Conservation (phyloP, 768 basidiomycete genomes). For the Xerocomus brunneocitrinus region DNA sequence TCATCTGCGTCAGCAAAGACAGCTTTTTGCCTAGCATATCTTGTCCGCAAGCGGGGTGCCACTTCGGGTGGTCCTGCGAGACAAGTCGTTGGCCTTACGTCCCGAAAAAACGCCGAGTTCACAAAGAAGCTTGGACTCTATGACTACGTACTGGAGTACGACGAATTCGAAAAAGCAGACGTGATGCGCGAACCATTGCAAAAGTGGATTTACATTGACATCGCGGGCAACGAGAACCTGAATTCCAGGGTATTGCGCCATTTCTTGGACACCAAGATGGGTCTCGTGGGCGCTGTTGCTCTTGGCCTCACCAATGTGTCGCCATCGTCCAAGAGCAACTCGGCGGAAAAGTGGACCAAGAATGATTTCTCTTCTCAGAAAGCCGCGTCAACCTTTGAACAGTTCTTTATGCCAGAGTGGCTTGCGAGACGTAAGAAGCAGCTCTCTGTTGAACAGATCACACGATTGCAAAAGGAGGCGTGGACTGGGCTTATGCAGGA, state of each 20-base stretch:
- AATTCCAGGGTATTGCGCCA: constrained; percentile 43
- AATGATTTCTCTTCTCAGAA: constrained; percentile 30
- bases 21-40: constrained; percentile 50
- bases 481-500: constrained; percentile 61
- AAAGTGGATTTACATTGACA: constrained; percentile 59
- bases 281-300: constrained; percentile 39
- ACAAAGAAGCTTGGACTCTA: constrained; percentile 53
- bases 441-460: constrained; percentile 44
- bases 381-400: constrained; percentile 32
- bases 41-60: no score
- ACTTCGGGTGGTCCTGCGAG: constrained; percentile 10
- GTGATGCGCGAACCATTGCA: constrained; percentile 29
- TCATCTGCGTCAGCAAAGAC: constrained; percentile 73
- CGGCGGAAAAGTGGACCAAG: constrained; percentile 35
- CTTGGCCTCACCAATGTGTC: constrained; percentile 57
- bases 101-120: constrained; percentile 49
- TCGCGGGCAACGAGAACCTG: constrained; percentile 52
- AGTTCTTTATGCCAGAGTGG: constrained; percentile 72
- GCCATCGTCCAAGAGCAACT: constrained; percentile 36
- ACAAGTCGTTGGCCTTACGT: constrained; percentile 58
- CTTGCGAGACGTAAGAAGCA: constrained; percentile 49
- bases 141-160: constrained; percentile 53
- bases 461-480: constrained; percentile 45
- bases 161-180: constrained; percentile 33
- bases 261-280: constrained; percentile 25